These are phyloP conservation scores for Umbelopsis sp. DNA, from an alignment of 192 early-diverging fungal species.

Conservation along the genomic window DNA sequence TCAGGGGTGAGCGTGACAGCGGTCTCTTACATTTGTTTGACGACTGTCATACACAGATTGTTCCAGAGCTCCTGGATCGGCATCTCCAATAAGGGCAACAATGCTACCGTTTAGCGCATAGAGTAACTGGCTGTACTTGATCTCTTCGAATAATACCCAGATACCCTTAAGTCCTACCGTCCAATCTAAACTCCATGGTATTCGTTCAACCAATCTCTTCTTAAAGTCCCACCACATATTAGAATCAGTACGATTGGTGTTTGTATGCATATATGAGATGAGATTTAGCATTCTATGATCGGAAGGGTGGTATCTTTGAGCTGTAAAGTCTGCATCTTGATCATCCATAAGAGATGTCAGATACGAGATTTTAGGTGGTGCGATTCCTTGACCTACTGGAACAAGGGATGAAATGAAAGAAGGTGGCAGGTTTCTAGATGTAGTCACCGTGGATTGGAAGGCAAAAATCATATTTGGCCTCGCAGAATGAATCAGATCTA, in stretches of 20 bases:
- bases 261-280: conserved; percentile 71
- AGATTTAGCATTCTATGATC: conserved; percentile 70
- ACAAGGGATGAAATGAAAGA: conserved; percentile 50
- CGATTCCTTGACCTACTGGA: background rate
- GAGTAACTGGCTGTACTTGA: conserved; percentile 78
- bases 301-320: conserved; percentile 53
- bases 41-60: background rate
- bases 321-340: conserved; percentile 23
- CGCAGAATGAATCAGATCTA: conserved; percentile 62
- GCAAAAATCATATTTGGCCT: conserved; percentile 75
- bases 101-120: conserved; percentile 84
- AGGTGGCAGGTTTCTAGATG: conserved; percentile 44
- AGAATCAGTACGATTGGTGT: conserved; percentile 1
- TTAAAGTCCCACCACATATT: conserved; percentile 58
- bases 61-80: background rate
- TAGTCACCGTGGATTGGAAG: conserved; percentile 39
- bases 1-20: background rate
- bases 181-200: conserved; percentile 70
- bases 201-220: conserved; percentile 51
- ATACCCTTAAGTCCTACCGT: conserved; percentile 53
- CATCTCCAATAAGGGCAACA: conserved; percentile 74
- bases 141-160: conserved; percentile 73
- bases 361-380: conserved; percentile 30
- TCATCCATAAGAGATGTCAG: conserved; percentile 41
- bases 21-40: background rate